A percentile compares a stretch with the other conserved stretches of the same genome.
These are phyloP conservation scores for Phytophthora fragariaefolia DNA, from an alignment of 352 stramenopile genomes.

Conservation along the genomic window DNA sequence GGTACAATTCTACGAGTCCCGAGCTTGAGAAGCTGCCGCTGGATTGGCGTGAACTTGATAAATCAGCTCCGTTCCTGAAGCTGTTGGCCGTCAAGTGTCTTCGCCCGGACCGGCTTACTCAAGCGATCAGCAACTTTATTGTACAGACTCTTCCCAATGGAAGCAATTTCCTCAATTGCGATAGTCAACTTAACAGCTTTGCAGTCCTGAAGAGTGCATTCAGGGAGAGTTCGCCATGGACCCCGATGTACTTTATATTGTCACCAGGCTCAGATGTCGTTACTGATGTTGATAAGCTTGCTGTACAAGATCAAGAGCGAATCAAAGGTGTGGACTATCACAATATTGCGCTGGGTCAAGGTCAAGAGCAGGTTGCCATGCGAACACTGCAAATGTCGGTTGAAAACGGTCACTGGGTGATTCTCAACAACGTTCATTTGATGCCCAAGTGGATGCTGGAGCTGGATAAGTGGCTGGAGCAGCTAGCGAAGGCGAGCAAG, in stretches of 20 bases:
- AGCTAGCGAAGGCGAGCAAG: constrained; percentile 66
- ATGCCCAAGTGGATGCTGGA: constrained; percentile 95
- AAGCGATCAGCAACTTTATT: constrained; percentile 96
- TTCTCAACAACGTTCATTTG: constrained; percentile 95
- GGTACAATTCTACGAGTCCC: constrained; percentile 88
- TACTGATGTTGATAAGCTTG: constrained; percentile 95
- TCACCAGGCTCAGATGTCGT: constrained; percentile 97
- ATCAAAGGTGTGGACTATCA: constrained; percentile 96
- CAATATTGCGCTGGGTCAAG: constrained; percentile 95
- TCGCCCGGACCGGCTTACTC: constrained; percentile 93
- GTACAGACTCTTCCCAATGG: constrained; percentile 74
- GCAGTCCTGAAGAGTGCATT: constrained; percentile 95
- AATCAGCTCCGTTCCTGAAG: constrained; percentile 90
- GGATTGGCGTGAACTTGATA: constrained; percentile 93
- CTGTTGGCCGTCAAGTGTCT: constrained; percentile 95
- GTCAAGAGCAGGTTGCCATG: constrained; percentile 94
- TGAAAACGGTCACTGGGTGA: constrained; percentile 95
- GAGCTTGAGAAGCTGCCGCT: constrained; percentile 92
- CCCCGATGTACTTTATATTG: constrained; percentile 98
- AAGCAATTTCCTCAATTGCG: constrained; percentile 80
- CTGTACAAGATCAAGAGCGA: constrained; percentile 90
- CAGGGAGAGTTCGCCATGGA: constrained; percentile 93
- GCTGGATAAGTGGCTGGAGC: constrained; percentile 93
- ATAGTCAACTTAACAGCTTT: constrained; percentile 94
- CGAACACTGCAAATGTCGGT: constrained; percentile 83